A percentile compares a stretch with the other conserved stretches of the same genome.
These are phyloP conservation scores for Aspergillus cejpii DNA, from an alignment of 2,329 filamentous ascomycete species.

Conservation along the genomic window DNA sequence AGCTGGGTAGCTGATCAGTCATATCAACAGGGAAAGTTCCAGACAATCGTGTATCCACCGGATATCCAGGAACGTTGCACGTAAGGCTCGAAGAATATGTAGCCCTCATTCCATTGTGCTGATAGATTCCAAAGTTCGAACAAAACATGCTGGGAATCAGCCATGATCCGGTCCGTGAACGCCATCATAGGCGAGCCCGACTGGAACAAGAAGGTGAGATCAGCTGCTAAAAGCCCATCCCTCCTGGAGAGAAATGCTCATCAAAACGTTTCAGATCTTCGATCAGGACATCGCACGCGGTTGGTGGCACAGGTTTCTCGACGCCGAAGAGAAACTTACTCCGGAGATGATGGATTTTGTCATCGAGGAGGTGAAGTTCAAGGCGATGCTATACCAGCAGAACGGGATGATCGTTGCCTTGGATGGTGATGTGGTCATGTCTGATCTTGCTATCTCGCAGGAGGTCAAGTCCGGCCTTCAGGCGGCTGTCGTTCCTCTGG, in stretches of 20 bases:
- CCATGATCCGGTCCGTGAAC: background rate
- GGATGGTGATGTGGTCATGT: conserved; percentile 47
- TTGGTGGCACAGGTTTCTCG: background rate
- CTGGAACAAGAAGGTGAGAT: background rate
- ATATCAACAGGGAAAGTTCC: too few species aligned
- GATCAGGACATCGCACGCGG: background rate
- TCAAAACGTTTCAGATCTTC: background rate
- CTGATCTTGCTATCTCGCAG: conserved; percentile 44
- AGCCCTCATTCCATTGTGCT: too few species aligned
- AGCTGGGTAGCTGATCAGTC: too few species aligned
- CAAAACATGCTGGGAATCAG: background rate
- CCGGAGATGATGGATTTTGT: conserved; percentile 34
- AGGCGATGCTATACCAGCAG: conserved; percentile 39
- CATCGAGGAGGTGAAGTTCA: conserved; percentile 46
- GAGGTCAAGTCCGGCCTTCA: conserved; percentile 42
- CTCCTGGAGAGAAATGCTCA: background rate
- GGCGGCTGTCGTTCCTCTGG: conserved; percentile 45
- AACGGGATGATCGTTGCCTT: conserved; percentile 40
- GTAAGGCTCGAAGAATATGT: background rate
- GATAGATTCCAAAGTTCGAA: background rate
- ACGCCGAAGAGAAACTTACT: conserved; percentile 19
- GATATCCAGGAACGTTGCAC: background rate
- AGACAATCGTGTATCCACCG: background rate
- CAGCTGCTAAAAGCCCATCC: background rate
- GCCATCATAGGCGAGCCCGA: background rate